A percentile compares a stretch with the other conserved stretches of the same genome.
These are phyloP conservation scores for Penicillium sp. DNA, from an alignment of 2,329 filamentous ascomycete species.

Conservation along the genomic window DNA sequence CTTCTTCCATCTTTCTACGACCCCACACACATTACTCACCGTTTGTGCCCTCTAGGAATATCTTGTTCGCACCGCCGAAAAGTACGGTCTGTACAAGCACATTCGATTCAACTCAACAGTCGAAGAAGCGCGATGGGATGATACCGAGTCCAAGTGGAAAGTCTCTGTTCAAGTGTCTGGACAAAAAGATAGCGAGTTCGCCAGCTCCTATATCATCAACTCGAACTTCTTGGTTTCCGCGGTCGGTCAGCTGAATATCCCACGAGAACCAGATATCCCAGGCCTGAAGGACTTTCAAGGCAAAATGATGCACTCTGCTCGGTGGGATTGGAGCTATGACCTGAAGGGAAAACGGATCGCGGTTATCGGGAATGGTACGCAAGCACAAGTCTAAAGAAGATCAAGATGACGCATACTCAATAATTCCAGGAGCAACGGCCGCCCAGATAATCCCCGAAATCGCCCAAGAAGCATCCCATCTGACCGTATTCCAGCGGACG, in stretches of 20 bases:
- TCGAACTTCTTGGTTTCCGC: slow-evolving; percentile 62
- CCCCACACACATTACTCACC: neutral
- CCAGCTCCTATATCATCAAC: slow-evolving; percentile 55
- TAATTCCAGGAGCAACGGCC: slow-evolving; percentile 55
- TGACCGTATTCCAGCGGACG: slow-evolving; percentile 62
- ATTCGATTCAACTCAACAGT: slow-evolving; percentile 63
- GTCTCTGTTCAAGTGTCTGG: slow-evolving; percentile 54
- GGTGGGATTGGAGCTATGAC: slow-evolving; percentile 65
- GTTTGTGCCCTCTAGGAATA: slow-evolving; percentile 45
- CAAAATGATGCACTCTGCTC: slow-evolving; percentile 60
- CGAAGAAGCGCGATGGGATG: slow-evolving; percentile 60
- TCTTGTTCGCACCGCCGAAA: slow-evolving; percentile 56
- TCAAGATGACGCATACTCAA: neutral
- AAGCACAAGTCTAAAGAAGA: neutral
- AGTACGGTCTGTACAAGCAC: slow-evolving; percentile 60
- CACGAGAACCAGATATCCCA: slow-evolving; percentile 54
- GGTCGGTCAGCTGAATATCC: slow-evolving; percentile 63
- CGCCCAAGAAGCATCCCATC: slow-evolving; percentile 52
- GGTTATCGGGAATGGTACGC: slow-evolving; percentile 62
- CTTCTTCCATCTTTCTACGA: neutral
- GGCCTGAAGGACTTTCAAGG: slow-evolving; percentile 55
- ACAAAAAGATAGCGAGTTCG: slow-evolving; percentile 61
- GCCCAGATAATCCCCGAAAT: slow-evolving; percentile 64
- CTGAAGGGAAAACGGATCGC: slow-evolving; percentile 60
- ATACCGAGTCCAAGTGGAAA: slow-evolving; percentile 56